Evolutionary conservation across 129 eudicot genomes (phyloP), one percentile per base, ranked within the genome.

Genomic region (Silybum marianum): DNA sequence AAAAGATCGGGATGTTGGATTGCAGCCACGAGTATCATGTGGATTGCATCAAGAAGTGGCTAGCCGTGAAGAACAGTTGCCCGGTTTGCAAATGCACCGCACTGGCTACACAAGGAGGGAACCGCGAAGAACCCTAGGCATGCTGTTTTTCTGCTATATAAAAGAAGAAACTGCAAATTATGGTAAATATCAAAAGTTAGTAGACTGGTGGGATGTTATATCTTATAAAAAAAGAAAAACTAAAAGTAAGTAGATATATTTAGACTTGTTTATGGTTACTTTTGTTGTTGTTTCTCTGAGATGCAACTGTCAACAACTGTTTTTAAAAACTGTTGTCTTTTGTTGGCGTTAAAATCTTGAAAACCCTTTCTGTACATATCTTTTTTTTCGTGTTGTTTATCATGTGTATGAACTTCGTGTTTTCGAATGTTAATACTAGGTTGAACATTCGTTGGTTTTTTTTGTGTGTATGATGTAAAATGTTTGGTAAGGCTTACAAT

Each of bases 71-170:
- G 81, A 95, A 95, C 83, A 87, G 85, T 38, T 95, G 98, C 82
- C 98, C 99, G 18, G 86, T 95, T 28, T 95, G 99, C 93, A 95
- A 93, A 89, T 82, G 93, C 48, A 80, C 90, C 1, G 99, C 91
- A 14, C 87, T 95, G 85, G 44, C 78, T 28, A 24, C 88, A 83
- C 83, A 71, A 62, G 69, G 38, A 42, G 74, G 81, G 75, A 23
- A 51, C 73, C 67, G 28, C 58, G 69, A 82, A 76, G 72, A 76
- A 60, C 63, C 77, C 74, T 77, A 77, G 83, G 71, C 82, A 62
- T 48, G 60, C 60, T 48, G 60, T 83, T 78, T 83, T 83, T 21
- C 25, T 71, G 25, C 16, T 72, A 36, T 36, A 9, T 76, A 30
- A 60, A 8, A 82, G 60, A 44, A 39, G 7, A 76, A 71, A 54